phyloP scores from a whole-genome alignment of 2,329 filamentous ascomycete genomes.

The Arthrobotrys musiformis region DNA sequence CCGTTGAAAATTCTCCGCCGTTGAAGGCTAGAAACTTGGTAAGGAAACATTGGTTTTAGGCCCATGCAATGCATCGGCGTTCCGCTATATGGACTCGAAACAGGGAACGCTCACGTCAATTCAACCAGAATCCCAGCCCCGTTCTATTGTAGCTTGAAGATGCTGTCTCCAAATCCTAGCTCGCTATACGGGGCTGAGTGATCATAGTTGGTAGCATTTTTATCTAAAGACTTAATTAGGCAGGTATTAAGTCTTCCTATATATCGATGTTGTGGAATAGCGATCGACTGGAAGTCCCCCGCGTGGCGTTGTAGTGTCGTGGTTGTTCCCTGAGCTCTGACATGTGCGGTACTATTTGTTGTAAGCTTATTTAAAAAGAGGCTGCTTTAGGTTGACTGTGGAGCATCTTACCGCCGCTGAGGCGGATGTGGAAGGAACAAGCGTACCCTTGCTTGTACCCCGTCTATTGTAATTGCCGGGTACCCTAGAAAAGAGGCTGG shows the following conservation, averaged over 20 bases:
- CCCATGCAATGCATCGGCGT: not conserved
- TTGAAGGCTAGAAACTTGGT: not conserved
- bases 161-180: not conserved
- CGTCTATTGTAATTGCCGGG: not conserved
- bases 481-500: not conserved
- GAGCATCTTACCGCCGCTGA: not conserved
- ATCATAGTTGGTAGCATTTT: too few species aligned
- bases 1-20: not conserved
- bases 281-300: not conserved
- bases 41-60: not conserved
- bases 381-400: not conserved
- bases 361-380: constrained; percentile 17
- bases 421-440: not conserved
- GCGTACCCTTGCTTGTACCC: not conserved
- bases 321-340: not conserved
- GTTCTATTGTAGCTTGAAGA: not conserved
- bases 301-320: constrained; percentile 3
- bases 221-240: too few species aligned
- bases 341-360: not conserved
- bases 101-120: not conserved
- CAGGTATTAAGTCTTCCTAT: not conserved
- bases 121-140: not conserved
- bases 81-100: not conserved
- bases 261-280: not conserved
- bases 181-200: not conserved